Evolutionary conservation across 202 grass and related monocot species (phyloP), one percentile per base, ranked within the genome.

Genomic region (Miscanthus sacchariflorus): DNA sequence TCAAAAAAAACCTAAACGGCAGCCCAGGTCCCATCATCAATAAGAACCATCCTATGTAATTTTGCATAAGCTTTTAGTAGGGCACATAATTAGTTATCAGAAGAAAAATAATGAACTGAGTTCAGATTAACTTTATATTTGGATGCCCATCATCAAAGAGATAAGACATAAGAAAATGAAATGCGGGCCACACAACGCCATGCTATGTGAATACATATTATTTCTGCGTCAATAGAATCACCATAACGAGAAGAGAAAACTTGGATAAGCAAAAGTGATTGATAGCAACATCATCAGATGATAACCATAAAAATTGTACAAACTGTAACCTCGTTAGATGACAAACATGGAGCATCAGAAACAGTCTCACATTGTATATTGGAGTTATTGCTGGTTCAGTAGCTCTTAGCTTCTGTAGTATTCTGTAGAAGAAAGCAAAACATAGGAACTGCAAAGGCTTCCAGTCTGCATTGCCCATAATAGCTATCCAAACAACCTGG

Each of bases 371-470:
- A 90, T 96, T 95, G 44, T 95, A 92, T 83, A 95, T 92, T 54
- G 94, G 94, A 81, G 94, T 83, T 46, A 91, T 89, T 88, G 86
- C 40, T 38, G 97, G 94, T 79, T 99, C 97, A 85, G 95, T 96
- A 77, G 83, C 33, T 81, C 91, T 95, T 76, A 99, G 82, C 79
- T 99, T 99, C 90, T 92, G 92, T 83, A 99, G 91, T 90, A 99
- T 96, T 90, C 97, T 84, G 79, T 97, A 99, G 91, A 99, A 97
- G 93, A 93, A 97, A 59, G 76, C 86, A 80, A 99, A 99, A 88
- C 88, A 95, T 61, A 99, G 79, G 93, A 99, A 93, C 73, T 99
- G 94, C 94, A 99, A 88, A 66, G 97, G 97, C 59, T 94, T 99
- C 94, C 94, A 99, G 81, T 99, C 93, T 4, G 88, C 91, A 71